A percentile compares a stretch with the other conserved stretches of the same genome.
Conservation (phyloP, 2,329 filamentous ascomycete species). For the Metarhizium sp. region DNA sequence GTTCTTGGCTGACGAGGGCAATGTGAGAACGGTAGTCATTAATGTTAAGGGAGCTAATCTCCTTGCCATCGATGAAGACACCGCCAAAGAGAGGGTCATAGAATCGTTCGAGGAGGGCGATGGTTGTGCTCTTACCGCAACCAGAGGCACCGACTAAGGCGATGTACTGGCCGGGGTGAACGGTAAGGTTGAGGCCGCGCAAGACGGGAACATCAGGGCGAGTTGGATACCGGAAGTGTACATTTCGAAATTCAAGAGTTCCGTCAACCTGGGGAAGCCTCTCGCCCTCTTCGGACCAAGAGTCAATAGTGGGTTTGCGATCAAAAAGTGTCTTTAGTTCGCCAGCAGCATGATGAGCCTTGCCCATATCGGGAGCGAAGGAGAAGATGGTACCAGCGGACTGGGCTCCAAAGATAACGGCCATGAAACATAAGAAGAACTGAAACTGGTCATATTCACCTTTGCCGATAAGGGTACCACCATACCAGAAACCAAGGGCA, state of each 20-base stretch:
- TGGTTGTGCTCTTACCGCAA: constrained; percentile 90
- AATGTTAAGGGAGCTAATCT: constrained; percentile 73
- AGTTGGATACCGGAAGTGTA: constrained; percentile 91
- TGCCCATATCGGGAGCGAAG: constrained; percentile 87
- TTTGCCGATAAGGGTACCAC: constrained; percentile 63
- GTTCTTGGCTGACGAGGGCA: constrained; percentile 87
- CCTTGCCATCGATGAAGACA: constrained; percentile 72
- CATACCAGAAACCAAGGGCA: constrained; percentile 89
- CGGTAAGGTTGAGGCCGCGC: constrained; percentile 65
- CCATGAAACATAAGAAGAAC: constrained; percentile 86
- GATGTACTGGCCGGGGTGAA: constrained; percentile 72
- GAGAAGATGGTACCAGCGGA: constrained; percentile 84
- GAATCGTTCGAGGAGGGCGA: constrained; percentile 85
- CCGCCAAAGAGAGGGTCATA: constrained; percentile 80
- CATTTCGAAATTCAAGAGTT: constrained; percentile 77
- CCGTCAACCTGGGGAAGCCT: constrained; percentile 58
- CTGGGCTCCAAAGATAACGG: constrained; percentile 85
- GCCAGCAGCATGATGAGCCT: constrained; percentile 75
- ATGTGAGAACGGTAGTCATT: constrained; percentile 78
- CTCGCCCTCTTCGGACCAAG: constrained; percentile 64
- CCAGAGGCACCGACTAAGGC: constrained; percentile 91
- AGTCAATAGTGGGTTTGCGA: constrained; percentile 70
- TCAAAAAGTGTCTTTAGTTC: constrained; percentile 81
- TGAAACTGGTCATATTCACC: constrained; percentile 69
- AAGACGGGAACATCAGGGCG: constrained; percentile 87